A percentile compares a stretch with the other conserved stretches of the same genome.
phyloP scores from a whole-genome alignment of 257 asterid species.

The Cruciata laevipes region DNA sequence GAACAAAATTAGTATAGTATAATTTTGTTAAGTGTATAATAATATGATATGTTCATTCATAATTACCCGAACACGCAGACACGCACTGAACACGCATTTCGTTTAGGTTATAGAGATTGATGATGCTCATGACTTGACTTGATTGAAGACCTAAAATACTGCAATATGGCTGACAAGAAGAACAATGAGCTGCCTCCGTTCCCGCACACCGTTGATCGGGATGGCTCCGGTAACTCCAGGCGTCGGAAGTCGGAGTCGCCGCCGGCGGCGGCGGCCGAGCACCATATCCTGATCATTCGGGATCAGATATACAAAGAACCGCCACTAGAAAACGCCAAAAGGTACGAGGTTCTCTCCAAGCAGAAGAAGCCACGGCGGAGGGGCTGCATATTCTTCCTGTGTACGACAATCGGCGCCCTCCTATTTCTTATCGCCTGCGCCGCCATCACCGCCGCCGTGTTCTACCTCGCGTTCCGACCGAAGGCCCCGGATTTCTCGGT shows the following conservation, averaged over 20 bases:
- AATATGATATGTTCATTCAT: too few relatives aligned
- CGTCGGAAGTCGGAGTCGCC: constrained; percentile 11
- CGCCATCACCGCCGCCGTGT: constrained; percentile 56
- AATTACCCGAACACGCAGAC: not conserved
- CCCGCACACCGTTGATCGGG: not conserved
- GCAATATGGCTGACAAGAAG: constrained; percentile 3
- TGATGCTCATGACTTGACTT: too few relatives aligned
- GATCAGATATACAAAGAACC: constrained; percentile 34
- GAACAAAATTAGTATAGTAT: too few relatives aligned
- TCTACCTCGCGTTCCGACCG: constrained; percentile 67
- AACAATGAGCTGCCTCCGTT: not conserved
- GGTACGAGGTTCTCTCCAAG: constrained; percentile 25
- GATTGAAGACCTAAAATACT: not conserved
- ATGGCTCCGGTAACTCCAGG: not conserved
- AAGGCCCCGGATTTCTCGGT: constrained; percentile 53
- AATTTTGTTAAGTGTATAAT: too few relatives aligned
- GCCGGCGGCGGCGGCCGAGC: constrained; percentile 17
- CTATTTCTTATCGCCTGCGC: constrained; percentile 35
- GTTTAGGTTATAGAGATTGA: not conserved
- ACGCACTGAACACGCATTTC: not conserved
- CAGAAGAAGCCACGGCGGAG: constrained; percentile 31
- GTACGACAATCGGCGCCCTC: constrained; percentile 40
- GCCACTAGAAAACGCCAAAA: constrained; percentile 33
- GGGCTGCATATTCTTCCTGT: constrained; percentile 50
- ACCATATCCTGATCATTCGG: constrained; percentile 33